Conservation (phyloP, 1,284 basidiomycete genomes). For the Ceratobasidium sp. region DNA sequence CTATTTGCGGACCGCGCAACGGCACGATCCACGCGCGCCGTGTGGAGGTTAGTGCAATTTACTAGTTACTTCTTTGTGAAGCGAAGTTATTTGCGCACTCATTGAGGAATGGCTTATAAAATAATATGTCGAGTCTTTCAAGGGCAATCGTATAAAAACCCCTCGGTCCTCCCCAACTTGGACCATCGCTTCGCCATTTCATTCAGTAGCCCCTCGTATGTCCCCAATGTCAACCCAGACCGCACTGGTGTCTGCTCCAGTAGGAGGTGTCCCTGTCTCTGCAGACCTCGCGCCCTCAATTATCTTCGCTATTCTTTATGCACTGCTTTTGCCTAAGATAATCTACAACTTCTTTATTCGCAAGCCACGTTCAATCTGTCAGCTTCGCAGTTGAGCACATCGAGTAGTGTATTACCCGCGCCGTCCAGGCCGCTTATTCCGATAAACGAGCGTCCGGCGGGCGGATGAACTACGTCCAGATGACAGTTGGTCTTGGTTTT, state of each 20-base stretch:
- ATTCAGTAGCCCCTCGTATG: too few relatives aligned
- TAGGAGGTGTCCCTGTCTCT: slow-evolving; percentile 52
- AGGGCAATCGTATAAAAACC: neutral
- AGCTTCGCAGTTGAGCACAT: neutral
- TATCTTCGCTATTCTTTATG: slow-evolving; percentile 54
- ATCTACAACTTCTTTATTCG: slow-evolving; percentile 51
- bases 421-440: neutral
- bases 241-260: slow-evolving; percentile 50
- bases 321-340: slow-evolving; percentile 52
- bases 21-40: too few relatives aligned
- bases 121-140: too few relatives aligned
- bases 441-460: neutral
- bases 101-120: too few relatives aligned
- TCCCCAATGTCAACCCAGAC: neutral
- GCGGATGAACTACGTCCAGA: neutral
- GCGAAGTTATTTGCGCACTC: too few relatives aligned
- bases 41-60: too few relatives aligned
- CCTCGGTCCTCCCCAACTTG: neutral
- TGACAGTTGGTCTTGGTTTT: neutral
- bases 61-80: too few relatives aligned
- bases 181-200: too few relatives aligned
- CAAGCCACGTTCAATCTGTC: neutral
- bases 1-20: too few relatives aligned
- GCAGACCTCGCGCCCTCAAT: slow-evolving; percentile 56
- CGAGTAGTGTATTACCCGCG: neutral